These are phyloP conservation scores for Mollisia scopiformis DNA, from an alignment of 2,329 filamentous ascomycete species.

Conservation along the genomic window DNA sequence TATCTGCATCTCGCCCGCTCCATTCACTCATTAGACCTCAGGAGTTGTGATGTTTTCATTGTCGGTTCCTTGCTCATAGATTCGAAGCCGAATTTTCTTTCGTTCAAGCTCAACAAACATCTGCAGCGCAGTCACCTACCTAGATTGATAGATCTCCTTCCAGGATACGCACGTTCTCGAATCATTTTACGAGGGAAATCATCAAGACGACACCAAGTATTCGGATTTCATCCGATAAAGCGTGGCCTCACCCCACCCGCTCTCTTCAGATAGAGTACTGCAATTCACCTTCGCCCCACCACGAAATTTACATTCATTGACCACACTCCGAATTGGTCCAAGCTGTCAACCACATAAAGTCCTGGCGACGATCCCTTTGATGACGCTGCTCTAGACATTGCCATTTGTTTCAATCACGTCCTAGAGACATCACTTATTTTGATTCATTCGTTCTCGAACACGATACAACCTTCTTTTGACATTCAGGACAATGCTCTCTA, in stretches of 20 bases:
- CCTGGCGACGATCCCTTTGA: constrained; percentile 9
- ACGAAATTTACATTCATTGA: constrained; percentile 9
- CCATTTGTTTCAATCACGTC: constrained; percentile 5
- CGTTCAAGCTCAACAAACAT: not conserved
- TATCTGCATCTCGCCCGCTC: too few species aligned
- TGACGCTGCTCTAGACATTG: not conserved
- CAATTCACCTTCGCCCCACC: constrained; percentile 10
- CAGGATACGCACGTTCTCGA: not conserved
- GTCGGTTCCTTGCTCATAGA: constrained; percentile 11
- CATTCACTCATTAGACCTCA: not conserved
- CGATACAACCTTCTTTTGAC: constrained; percentile 6
- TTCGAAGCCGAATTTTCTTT: constrained; percentile 20
- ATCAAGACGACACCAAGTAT: constrained; percentile 7
- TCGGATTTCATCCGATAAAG: constrained; percentile 10
- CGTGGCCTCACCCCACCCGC: constrained; percentile 4
- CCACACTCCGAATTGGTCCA: constrained; percentile 7
- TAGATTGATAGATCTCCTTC: not conserved
- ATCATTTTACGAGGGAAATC: not conserved
- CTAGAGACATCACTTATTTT: constrained; percentile 13
- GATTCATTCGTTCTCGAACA: constrained; percentile 9
- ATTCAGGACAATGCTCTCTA: constrained; percentile 28
- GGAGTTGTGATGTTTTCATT: not conserved
- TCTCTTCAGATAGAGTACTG: constrained; percentile 20
- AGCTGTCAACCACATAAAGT: constrained; percentile 7
- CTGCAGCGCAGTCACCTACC: constrained; percentile 1